phyloP scores from a whole-genome alignment of 306 rosid genomes.

The Vachellia pachyceras region DNA sequence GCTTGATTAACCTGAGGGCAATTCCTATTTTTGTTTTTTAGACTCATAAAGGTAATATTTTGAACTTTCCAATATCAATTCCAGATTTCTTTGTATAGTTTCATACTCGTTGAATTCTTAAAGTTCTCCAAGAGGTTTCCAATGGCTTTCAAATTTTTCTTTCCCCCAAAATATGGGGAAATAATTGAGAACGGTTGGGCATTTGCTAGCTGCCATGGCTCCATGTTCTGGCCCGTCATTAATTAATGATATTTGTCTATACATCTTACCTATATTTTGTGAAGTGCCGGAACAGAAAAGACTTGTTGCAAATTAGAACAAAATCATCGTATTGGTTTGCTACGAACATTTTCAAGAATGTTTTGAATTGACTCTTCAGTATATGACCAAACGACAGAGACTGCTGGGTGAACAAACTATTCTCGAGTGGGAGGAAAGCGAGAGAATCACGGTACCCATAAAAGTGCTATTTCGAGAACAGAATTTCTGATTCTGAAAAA shows the following conservation, averaged over 20 bases:
- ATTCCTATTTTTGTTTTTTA: slow-evolving; percentile 1
- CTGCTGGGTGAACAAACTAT: background rate
- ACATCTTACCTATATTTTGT: background rate
- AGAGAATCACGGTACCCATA: background rate
- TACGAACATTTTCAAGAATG: background rate
- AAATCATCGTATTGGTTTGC: background rate
- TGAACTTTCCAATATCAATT: background rate
- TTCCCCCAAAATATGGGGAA: background rate
- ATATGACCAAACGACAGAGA: background rate
- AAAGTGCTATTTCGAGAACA: background rate
- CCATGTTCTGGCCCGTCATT: background rate
- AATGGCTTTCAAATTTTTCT: background rate
- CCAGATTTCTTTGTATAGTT: slow-evolving; percentile 37
- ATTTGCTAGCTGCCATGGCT: background rate
- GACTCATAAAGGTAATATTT: background rate
- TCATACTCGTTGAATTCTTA: background rate
- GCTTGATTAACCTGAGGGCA: slow-evolving; percentile 12
- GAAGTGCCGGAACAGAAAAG: background rate
- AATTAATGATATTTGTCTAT: background rate
- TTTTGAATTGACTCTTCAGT: background rate
- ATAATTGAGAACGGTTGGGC: background rate
- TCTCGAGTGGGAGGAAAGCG: background rate
- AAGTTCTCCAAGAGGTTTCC: background rate
- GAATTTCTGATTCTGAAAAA: background rate
- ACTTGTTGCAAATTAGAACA: background rate